A percentile compares a stretch with the other conserved stretches of the same genome.
Evolutionary conservation across 305 asterid species (phyloP).

Genomic region (Fraxinus sp.): DNA sequence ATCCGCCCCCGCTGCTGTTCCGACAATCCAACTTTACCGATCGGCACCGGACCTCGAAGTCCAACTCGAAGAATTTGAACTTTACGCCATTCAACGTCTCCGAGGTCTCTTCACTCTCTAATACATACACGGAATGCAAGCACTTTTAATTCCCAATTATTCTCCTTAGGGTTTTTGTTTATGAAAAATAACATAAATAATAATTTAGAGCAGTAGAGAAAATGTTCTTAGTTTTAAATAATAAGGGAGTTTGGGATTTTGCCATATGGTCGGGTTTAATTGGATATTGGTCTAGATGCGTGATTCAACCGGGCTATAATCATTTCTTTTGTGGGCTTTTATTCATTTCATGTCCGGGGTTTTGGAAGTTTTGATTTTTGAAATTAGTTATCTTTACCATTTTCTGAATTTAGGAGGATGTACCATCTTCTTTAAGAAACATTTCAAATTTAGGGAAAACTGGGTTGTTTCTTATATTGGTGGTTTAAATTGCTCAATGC

Average conservation of each 20-base stretch:
- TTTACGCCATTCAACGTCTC: slow-evolving; percentile 77
- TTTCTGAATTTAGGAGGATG: slow-evolving; percentile 1
- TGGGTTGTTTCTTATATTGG: background rate
- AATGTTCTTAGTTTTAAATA: background rate
- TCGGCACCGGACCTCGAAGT: slow-evolving; percentile 89
- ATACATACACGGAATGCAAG: background rate
- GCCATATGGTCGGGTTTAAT: background rate
- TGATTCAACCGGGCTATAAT: background rate
- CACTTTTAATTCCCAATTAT: background rate
- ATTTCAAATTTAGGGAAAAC: background rate
- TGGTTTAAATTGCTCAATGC: slow-evolving; percentile 32
- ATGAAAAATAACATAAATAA: background rate
- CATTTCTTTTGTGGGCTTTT: background rate
- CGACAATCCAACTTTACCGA: slow-evolving; percentile 67
- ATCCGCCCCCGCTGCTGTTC: slow-evolving; percentile 30
- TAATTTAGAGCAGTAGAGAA: background rate
- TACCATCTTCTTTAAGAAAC: background rate
- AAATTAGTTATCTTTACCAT: background rate
- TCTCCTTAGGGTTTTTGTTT: background rate
- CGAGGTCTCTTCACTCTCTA: slow-evolving; percentile 49
- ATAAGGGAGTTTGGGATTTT: background rate
- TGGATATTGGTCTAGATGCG: background rate
- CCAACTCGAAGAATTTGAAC: slow-evolving; percentile 90
- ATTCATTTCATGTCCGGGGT: background rate
- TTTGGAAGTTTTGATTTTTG: background rate